These are phyloP conservation scores for Skeletonema tropicum DNA, from an alignment of 108 stramenopile species.

Conservation along the genomic window DNA sequence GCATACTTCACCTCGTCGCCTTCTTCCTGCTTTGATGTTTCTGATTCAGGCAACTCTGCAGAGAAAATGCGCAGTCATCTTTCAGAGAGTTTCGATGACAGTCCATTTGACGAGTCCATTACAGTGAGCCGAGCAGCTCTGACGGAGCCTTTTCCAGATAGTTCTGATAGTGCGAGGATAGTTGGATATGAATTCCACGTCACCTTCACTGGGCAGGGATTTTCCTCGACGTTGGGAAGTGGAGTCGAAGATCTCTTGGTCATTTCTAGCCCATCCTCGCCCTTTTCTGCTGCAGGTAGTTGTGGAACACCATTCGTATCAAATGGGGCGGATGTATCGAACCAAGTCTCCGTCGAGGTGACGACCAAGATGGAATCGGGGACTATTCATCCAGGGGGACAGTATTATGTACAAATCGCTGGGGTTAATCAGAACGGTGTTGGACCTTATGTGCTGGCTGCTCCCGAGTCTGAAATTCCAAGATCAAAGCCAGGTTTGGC, in stretches of 20 bases:
- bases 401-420: conserved; percentile 70
- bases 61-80: conserved; percentile 49
- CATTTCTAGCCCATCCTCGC: conserved; percentile 36
- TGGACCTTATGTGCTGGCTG: conserved; percentile 34
- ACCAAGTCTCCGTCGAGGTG: conserved; percentile 31
- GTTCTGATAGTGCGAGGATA: conserved; percentile 18
- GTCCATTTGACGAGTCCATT: conserved; percentile 60
- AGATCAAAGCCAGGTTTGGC: conserved; percentile 52
- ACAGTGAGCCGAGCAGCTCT: conserved; percentile 43
- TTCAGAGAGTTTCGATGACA: conserved; percentile 50
- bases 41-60: conserved; percentile 45
- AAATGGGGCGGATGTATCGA: conserved; percentile 42
- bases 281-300: conserved; percentile 28
- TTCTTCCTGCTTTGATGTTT: conserved; percentile 50
- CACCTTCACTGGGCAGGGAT: conserved; percentile 59
- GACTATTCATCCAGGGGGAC: conserved; percentile 53
- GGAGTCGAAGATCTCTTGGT: conserved; percentile 47
- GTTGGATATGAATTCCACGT: conserved; percentile 50
- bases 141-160: conserved; percentile 22
- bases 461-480: conserved; percentile 37
- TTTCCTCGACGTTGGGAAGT: conserved; percentile 47
- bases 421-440: conserved; percentile 62
- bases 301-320: conserved; percentile 35
- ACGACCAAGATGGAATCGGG: conserved; percentile 52
- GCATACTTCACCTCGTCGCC: conserved; percentile 61